Conservation (phyloP, 2,329 filamentous ascomycete genomes). For the Fusarium chaquense region DNA sequence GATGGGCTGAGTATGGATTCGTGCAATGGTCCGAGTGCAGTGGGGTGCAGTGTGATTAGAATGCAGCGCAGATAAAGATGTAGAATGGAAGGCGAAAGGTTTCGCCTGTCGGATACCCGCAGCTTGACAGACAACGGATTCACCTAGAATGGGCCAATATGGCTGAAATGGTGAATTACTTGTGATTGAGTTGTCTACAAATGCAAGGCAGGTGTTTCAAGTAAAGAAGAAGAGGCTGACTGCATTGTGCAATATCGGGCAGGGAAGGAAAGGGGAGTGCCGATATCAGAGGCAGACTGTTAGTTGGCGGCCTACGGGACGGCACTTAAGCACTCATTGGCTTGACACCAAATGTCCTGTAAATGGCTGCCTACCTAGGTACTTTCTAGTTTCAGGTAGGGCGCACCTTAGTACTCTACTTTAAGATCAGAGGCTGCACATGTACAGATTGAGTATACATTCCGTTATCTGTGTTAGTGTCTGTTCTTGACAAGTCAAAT, state of each 20-base stretch:
- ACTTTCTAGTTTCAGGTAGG: constrained; percentile 7
- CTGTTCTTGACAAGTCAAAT: not conserved
- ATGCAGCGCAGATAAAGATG: not conserved
- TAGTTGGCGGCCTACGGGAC: not conserved
- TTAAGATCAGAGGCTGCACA: not conserved
- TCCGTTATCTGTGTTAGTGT: not conserved
- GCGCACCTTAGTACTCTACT: not conserved
- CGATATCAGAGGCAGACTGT: not conserved
- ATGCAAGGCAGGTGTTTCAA: not conserved
- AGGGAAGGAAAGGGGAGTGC: constrained; percentile 1
- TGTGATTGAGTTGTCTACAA: not conserved
- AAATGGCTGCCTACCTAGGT: not conserved
- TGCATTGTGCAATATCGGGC: not conserved
- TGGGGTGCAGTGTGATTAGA: not conserved
- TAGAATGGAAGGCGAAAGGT: constrained; percentile 13
- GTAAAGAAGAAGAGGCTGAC: not conserved
- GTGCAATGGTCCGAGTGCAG: not conserved
- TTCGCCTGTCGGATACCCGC: constrained; percentile 15
- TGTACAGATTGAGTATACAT: not conserved
- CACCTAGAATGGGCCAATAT: not conserved
- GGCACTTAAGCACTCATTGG: not conserved
- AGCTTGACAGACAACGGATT: constrained; percentile 5
- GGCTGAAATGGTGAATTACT: not conserved
- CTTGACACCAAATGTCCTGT: not conserved
- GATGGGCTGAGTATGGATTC: not conserved